Base-by-base conservation (phyloP, 805 yeast species). In the Kazachstania psychrophila region DNA sequence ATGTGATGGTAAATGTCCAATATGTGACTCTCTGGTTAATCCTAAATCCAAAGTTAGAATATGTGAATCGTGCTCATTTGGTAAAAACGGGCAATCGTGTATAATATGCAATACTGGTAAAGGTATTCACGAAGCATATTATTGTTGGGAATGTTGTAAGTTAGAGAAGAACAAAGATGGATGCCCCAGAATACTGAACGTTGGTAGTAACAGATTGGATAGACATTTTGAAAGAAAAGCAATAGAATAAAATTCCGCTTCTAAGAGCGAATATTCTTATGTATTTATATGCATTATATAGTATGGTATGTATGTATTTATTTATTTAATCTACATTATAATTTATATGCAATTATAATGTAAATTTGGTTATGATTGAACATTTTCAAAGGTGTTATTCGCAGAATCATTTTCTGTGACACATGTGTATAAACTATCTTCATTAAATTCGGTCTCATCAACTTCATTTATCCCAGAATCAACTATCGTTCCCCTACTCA, bases 1-100 rank as follows among this genome's bases (percentile, higher is more conserved):
- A 55, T 88, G 97, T 56, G 96, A 88, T 54, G 96, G 96, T 1
- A 70, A 77, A 46, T 88, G 97, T 51, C 96, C 96, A 3, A 67
- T 77, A 3, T 88, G 97, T 58, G 96, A 87, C 52, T 81, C 95
- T 1, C 73, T 70, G 46, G 95, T 85, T 6, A 74, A 78, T 43
- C 86, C 92, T 0, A 70, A 73, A 6, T 66, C 72, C 13, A 58
- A 66, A 39, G 96, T 76, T 2, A 66, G 81, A 40, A 70, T 86
- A 15, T 88, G 97, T 57, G 88, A 81, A 41, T 89, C 79, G 43
- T 88, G 97, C 54, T 71, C 94, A 0, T 76, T 77, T 49, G 94
- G 94, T 5, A 73, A 76, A 39, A 56, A 63, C 30, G 69, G 68
- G 2, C 72, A 69, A 14, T 72, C 70, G 42, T 88, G 97, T 56